Evolutionary conservation across 306 rosid species (phyloP).

Genomic region (Cicer chorassanicum): DNA sequence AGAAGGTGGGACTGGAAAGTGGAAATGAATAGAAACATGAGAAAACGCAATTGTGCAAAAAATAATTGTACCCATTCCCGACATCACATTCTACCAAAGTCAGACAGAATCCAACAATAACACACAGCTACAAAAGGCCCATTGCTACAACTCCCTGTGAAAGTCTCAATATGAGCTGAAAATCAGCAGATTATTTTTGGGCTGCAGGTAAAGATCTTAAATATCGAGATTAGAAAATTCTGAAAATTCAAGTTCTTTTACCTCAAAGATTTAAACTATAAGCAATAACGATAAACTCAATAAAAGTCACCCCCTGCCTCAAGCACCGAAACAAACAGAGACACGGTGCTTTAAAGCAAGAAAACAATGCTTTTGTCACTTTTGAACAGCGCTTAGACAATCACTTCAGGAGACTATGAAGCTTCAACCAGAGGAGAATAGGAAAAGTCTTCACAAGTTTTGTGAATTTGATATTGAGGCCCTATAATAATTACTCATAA

Average conservation of each 20-base stretch:
- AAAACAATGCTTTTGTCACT: background rate
- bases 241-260: background rate
- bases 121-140: conserved; percentile 66
- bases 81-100: conserved; percentile 88
- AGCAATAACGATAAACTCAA: conserved; percentile 4
- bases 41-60: conserved; percentile 68
- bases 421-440: background rate
- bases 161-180: conserved; percentile 75
- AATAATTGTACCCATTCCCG: conserved; percentile 81
- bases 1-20: conserved; percentile 93
- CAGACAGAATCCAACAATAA: conserved; percentile 81
- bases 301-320: background rate
- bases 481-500: background rate
- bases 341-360: background rate
- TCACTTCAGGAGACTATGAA: background rate
- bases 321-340: background rate
- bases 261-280: background rate
- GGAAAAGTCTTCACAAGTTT: background rate
- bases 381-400: background rate
- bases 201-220: conserved; percentile 76
- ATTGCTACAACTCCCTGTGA: conserved; percentile 70
- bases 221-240: background rate
- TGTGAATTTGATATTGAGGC: background rate
- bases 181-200: conserved; percentile 65
- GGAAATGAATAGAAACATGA: conserved; percentile 91